A percentile compares a stretch with the other conserved stretches of the same genome.
Evolutionary conservation across 352 stramenopile genomes (phyloP).

Genomic region (Phytopythium oedochilum): DNA sequence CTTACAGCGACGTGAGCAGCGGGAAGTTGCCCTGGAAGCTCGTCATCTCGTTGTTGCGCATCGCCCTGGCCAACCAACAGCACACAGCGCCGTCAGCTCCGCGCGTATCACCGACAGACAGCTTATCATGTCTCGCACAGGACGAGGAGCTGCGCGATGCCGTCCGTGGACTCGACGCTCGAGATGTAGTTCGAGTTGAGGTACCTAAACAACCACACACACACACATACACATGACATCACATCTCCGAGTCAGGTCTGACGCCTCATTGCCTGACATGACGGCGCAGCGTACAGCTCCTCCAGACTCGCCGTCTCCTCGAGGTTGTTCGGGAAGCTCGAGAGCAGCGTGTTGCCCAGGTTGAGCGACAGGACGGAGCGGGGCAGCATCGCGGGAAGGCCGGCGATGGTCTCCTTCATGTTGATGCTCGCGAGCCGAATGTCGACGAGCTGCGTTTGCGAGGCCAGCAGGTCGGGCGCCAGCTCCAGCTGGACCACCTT

Average conservation of each 20-base stretch:
- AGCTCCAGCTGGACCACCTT: slow-evolving; percentile 18
- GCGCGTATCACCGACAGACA: no score
- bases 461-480: slow-evolving; percentile 12
- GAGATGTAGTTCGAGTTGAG: slow-evolving; percentile 20
- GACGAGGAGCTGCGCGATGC: slow-evolving; percentile 9
- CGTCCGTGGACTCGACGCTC: slow-evolving; percentile 9
- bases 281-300: slow-evolving; percentile 10
- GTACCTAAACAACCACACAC: slow-evolving; percentile 8
- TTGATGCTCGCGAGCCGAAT: slow-evolving; percentile 16
- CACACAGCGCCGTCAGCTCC: no score
- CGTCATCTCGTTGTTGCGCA: slow-evolving; percentile 10
- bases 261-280: no score
- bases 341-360: slow-evolving; percentile 21
- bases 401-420: slow-evolving; percentile 11
- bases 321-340: slow-evolving; percentile 12
- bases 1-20: slow-evolving; percentile 11
- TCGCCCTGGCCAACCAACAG: background rate
- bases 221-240: no score
- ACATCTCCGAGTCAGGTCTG: no score
- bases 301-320: slow-evolving; percentile 10
- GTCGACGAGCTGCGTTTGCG: slow-evolving; percentile 12
- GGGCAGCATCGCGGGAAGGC: slow-evolving; percentile 15
- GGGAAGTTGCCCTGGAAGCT: slow-evolving; percentile 6
- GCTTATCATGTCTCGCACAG: no score
- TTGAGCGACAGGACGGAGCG: slow-evolving; percentile 15